Percentiles rank a stretch among this genome's conserved stretches.
phyloP scores from a whole-genome alignment of 306 rosid species.

The Abrus precatorius region DNA sequence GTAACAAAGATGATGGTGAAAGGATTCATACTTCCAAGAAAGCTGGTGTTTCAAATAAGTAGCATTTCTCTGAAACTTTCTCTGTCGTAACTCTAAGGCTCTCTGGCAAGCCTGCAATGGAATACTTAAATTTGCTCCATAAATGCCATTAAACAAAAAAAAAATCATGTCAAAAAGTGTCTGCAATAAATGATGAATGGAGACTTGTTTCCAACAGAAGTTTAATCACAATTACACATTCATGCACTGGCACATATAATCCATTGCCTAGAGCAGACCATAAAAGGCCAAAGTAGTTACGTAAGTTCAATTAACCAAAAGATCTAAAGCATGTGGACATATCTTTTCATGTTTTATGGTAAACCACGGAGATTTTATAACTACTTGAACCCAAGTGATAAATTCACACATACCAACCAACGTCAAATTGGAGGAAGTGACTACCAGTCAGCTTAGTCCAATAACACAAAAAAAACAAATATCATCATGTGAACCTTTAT shows the following conservation, averaged over 20 bases:
- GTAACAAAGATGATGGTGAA: constrained; percentile 18
- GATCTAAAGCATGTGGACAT: too few relatives aligned
- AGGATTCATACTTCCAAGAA: constrained; percentile 81
- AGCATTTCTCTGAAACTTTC: constrained; percentile 74
- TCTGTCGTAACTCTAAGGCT: constrained; percentile 65
- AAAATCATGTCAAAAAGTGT: not conserved
- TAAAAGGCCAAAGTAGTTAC: too few relatives aligned
- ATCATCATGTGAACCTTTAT: not conserved
- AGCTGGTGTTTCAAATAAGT: constrained; percentile 69
- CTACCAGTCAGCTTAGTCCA: not conserved
- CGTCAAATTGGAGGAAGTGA: too few relatives aligned
- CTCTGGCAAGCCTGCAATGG: constrained; percentile 71
- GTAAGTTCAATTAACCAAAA: too few relatives aligned
- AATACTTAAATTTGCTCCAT: not conserved
- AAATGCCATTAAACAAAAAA: constrained; percentile 1
- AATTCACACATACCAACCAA: too few relatives aligned
- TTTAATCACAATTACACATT: not conserved
- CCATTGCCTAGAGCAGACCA: too few relatives aligned
- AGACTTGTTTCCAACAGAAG: not conserved
- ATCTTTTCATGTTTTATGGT: too few relatives aligned
- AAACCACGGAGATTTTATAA: too few relatives aligned
- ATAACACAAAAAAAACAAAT: not conserved
- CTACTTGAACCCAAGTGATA: not conserved
- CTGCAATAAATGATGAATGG: constrained; percentile 1
- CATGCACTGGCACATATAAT: too few relatives aligned